Evolutionary conservation across 2,329 filamentous ascomycete species (phyloP).

Genomic region (Penicillium corylophilum): DNA sequence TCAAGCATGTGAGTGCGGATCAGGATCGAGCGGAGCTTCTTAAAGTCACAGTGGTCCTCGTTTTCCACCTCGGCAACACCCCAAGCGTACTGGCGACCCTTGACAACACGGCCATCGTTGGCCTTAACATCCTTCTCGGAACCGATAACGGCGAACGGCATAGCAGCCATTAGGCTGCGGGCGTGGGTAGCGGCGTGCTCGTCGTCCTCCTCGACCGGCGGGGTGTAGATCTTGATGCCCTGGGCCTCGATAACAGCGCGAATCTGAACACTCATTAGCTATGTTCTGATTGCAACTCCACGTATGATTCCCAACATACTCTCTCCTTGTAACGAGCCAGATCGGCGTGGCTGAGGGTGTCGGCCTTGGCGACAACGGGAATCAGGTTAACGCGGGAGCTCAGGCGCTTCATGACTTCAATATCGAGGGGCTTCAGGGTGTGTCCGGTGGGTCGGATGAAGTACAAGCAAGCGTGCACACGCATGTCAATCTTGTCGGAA

Average conservation of each 20-base stretch:
- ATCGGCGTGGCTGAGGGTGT: conserved; percentile 91
- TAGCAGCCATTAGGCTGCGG: conserved; percentile 88
- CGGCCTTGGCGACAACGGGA: conserved; percentile 96
- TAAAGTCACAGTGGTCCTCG: conserved; percentile 99
- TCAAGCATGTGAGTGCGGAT: conserved; percentile 99
- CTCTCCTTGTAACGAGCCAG: conserved; percentile 92
- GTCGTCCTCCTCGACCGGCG: conserved; percentile 96
- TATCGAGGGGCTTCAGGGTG: conserved; percentile 96
- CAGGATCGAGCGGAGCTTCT: conserved; percentile 98
- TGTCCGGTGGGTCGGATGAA: conserved; percentile 98
- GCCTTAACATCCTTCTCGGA: conserved; percentile 99
- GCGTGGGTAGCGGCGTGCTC: conserved; percentile 94
- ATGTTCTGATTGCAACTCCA: not conserved
- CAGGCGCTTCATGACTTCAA: conserved; percentile 99
- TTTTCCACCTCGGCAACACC: conserved; percentile 99
- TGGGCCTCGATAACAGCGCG: conserved; percentile 94
- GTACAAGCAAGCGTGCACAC: conserved; percentile 97
- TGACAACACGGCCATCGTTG: conserved; percentile 90
- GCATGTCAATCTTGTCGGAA: conserved; percentile 97
- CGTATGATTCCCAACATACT: conserved; percentile 55
- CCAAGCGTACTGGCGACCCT: conserved; percentile 98
- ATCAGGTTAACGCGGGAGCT: conserved; percentile 98
- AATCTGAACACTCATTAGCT: conserved; percentile 59
- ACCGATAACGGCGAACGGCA: conserved; percentile 98
- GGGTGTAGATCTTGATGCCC: conserved; percentile 99